Percentiles rank a stretch among this genome's conserved stretches.
phyloP scores from a whole-genome alignment of 2,329 filamentous ascomycete genomes.

The Cladophialophora psammophila region DNA sequence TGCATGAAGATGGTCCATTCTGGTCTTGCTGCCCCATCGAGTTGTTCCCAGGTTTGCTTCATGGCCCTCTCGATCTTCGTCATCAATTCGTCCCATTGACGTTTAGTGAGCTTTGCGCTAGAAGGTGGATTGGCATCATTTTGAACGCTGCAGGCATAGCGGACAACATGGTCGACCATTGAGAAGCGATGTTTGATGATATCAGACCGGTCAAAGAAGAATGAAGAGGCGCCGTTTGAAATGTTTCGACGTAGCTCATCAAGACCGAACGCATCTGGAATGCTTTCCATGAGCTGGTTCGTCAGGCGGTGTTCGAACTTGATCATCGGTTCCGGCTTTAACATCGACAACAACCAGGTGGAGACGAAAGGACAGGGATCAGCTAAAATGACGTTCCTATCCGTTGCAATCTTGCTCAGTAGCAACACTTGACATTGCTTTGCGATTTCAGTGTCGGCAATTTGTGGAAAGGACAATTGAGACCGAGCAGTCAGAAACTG shows the following conservation, averaged over 20 bases:
- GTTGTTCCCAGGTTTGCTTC: conserved; percentile 26
- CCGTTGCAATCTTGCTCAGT: conserved; percentile 28
- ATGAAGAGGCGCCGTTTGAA: conserved; percentile 1
- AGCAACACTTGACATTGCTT: conserved; percentile 33
- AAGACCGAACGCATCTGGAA: conserved; percentile 25
- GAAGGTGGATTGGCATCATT: conserved; percentile 4
- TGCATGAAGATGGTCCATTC: conserved; percentile 31
- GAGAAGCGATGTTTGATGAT: conserved; percentile 28
- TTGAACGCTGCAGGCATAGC: conserved; percentile 23
- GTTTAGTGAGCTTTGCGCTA: conserved; percentile 15
- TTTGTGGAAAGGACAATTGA: conserved; percentile 21
- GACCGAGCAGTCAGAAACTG: conserved; percentile 27
- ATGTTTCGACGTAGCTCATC: conserved; percentile 20
- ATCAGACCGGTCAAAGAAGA: conserved; percentile 18
- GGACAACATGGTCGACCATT: conserved; percentile 33
- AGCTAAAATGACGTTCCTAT: conserved; percentile 15
- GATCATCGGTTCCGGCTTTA: conserved; percentile 18
- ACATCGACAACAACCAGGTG: conserved; percentile 26
- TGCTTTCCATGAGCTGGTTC: conserved; percentile 26
- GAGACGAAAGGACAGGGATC: conserved; percentile 28
- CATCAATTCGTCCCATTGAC: conserved; percentile 25
- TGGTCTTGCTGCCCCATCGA: conserved; percentile 9
- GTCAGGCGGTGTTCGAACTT: conserved; percentile 34
- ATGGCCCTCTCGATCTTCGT: conserved; percentile 25
- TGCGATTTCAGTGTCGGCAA: conserved; percentile 15